Conservation (phyloP, 2,329 filamentous ascomycete species). For the Pseudocercospora crystallina region DNA sequence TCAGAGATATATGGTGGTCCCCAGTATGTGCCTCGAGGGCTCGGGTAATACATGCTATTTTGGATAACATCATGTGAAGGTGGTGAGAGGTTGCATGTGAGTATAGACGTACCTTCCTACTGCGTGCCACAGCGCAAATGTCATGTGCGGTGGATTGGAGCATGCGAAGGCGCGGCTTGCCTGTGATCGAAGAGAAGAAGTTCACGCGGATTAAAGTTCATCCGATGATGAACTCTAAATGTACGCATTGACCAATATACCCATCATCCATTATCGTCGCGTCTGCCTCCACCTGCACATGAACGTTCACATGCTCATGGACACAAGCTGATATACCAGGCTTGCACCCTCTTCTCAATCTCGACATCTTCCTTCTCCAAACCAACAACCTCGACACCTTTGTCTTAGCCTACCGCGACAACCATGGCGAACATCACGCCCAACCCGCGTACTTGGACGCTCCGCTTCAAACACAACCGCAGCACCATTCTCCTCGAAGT, state of each 20-base stretch:
- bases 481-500: conserved; percentile 49
- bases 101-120: not conserved
- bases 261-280: not conserved
- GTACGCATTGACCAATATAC: not conserved
- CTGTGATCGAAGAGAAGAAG: not conserved
- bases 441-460: conserved; percentile 38
- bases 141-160: not conserved
- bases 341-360: not conserved
- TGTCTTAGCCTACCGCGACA: not conserved
- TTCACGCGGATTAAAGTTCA: not conserved
- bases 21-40: not conserved
- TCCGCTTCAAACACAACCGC: conserved; percentile 49
- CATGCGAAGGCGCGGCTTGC: not conserved
- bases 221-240: not conserved
- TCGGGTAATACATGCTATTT: conserved; percentile 10
- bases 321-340: not conserved
- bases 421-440: conserved; percentile 25
- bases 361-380: not conserved
- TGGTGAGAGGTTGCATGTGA: not conserved
- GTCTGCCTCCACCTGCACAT: not conserved
- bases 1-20: too few species aligned
- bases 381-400: not conserved
- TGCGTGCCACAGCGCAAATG: not conserved
- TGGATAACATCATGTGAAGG: conserved; percentile 2
- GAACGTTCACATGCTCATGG: not conserved